phyloP scores from a whole-genome alignment of 2,329 filamentous ascomycete genomes.

The Sarocladium oryzae region DNA sequence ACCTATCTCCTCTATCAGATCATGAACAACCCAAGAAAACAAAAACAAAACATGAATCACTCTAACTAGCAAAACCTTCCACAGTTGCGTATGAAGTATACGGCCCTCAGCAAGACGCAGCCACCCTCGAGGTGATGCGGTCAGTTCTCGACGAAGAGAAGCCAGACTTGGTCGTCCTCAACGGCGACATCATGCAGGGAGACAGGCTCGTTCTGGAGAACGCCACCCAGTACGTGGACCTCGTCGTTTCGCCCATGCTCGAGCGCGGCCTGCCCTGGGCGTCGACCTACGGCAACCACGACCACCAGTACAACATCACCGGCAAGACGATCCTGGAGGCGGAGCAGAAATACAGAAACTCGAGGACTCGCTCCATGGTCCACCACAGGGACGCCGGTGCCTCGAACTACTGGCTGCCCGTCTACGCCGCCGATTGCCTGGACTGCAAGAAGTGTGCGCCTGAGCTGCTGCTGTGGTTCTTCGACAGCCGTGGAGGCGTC shows the following conservation, averaged over 20 bases:
- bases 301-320: slow-evolving; percentile 53
- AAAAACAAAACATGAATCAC: no score
- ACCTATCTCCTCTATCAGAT: slow-evolving; percentile 22
- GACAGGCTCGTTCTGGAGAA: slow-evolving; percentile 54
- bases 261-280: slow-evolving; percentile 53
- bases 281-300: slow-evolving; percentile 67
- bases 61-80: no score
- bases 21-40: no score
- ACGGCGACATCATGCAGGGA: slow-evolving; percentile 66
- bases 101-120: slow-evolving; percentile 46
- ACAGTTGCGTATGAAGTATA: slow-evolving; percentile 37
- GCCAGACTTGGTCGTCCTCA: slow-evolving; percentile 58
- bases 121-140: slow-evolving; percentile 50
- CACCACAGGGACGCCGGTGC: slow-evolving; percentile 27
- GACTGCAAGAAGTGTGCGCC: slow-evolving; percentile 25
- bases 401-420: slow-evolving; percentile 42
- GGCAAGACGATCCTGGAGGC: slow-evolving; percentile 34
- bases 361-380: slow-evolving; percentile 35
- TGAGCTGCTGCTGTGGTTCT: slow-evolving; percentile 60
- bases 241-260: slow-evolving; percentile 52
- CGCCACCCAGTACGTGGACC: slow-evolving; percentile 49
- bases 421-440: slow-evolving; percentile 31
- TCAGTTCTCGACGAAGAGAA: slow-evolving; percentile 50
- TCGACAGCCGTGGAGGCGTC: slow-evolving; percentile 59
- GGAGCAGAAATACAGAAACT: slow-evolving; percentile 31